Percentiles rank a stretch among this genome's conserved stretches.
Evolutionary conservation across 225 moss, liverwort and hornwort genomes (phyloP).

Genomic region (Sphagnum tenellum): DNA sequence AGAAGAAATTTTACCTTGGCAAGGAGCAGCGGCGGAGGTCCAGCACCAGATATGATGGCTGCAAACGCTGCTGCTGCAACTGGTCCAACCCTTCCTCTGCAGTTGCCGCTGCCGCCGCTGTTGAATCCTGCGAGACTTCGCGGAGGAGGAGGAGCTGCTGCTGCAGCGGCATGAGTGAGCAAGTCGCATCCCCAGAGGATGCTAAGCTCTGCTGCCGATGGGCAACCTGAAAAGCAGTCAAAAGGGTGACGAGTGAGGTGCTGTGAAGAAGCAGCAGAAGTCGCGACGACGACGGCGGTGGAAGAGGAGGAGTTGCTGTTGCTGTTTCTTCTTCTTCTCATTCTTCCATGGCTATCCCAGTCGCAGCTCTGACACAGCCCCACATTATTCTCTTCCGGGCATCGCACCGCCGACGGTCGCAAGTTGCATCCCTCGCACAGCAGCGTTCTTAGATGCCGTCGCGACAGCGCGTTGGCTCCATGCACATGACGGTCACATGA

Average conservation of each 20-base stretch:
- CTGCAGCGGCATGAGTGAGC: too few relatives aligned
- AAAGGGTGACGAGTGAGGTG: constrained; percentile 28
- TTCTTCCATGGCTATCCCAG: constrained; percentile 19
- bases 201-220: constrained; percentile 43
- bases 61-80: too few relatives aligned
- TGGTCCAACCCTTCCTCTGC: too few relatives aligned
- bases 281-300: too few relatives aligned
- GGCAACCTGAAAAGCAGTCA: constrained; percentile 36
- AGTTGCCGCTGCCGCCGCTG: too few relatives aligned
- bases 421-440: constrained; percentile 42
- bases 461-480: constrained; percentile 41
- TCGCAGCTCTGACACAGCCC: constrained; percentile 41
- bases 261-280: constrained; percentile 13
- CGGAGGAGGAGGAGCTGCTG: too few relatives aligned
- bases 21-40: too few relatives aligned
- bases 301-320: too few relatives aligned
- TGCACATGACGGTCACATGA: constrained; percentile 52
- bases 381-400: constrained; percentile 18
- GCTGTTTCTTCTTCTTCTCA: too few relatives aligned
- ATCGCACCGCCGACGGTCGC: constrained; percentile 33
- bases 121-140: too few relatives aligned
- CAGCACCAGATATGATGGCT: too few relatives aligned
- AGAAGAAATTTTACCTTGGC: too few relatives aligned
- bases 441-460: constrained; percentile 44
- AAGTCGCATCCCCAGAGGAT: constrained; percentile 32